Evolutionary conservation across 2,329 filamentous ascomycete species (phyloP).

Genomic region (Sphaerulina vaccinii): DNA sequence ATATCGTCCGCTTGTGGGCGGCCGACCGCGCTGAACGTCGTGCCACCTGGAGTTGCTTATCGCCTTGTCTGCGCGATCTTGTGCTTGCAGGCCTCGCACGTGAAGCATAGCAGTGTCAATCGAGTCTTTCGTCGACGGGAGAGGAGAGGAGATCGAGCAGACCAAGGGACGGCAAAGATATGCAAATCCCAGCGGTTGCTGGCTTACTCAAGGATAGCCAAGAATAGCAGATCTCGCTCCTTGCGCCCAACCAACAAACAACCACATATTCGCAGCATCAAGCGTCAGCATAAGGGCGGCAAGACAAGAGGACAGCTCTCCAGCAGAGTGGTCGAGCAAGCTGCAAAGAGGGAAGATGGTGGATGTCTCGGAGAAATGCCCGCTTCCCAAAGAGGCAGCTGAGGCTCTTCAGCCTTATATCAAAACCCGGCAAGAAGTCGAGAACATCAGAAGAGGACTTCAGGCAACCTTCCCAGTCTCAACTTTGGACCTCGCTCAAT

Average conservation of each 20-base stretch:
- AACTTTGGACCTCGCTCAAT: conserved; percentile 11
- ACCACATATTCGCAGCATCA: background rate
- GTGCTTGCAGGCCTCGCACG: too few species aligned
- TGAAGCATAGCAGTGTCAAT: too few species aligned
- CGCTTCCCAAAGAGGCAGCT: conserved; percentile 32
- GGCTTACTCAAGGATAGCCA: background rate
- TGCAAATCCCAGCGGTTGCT: too few species aligned
- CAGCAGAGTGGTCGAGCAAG: background rate
- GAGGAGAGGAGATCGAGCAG: too few species aligned
- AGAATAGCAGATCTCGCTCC: background rate
- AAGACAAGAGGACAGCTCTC: background rate
- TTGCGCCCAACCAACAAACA: background rate
- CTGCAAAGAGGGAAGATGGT: background rate
- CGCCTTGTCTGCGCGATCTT: too few species aligned
- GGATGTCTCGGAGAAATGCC: conserved; percentile 18
- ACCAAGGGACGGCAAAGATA: too few species aligned
- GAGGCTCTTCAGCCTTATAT: conserved; percentile 34
- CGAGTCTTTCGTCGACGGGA: too few species aligned
- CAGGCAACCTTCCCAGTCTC: conserved; percentile 30
- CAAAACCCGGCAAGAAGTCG: conserved; percentile 31
- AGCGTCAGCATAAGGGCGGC: background rate
- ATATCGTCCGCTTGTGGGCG: too few species aligned
- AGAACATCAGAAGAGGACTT: conserved; percentile 29
- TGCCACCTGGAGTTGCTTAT: too few species aligned
- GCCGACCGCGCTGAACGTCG: too few species aligned